Evolutionary conservation across 2,329 filamentous ascomycete genomes (phyloP), one percentile per base, ranked within the genome.

Genomic region (Plenodomus tracheiphilus): DNA sequence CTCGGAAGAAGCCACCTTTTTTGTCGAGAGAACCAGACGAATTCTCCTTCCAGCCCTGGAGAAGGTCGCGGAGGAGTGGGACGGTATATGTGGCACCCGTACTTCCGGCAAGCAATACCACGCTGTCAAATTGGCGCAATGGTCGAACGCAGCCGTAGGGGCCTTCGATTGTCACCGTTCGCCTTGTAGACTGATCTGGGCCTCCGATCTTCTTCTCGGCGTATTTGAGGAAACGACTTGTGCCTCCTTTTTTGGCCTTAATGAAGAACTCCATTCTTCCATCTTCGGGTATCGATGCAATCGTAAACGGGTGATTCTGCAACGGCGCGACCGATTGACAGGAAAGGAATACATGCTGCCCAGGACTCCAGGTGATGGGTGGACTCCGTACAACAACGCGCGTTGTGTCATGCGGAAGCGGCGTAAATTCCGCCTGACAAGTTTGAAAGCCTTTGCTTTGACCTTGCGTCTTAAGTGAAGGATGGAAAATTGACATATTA

Each of bases 241-340:
- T 84, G 10, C 75, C 79, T 11, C 81, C 82, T 28, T 71, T 75
- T 56, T 83, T 75, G 1, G 80, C 75, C 47, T 81, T 80, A 9
- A 85, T 73, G 3, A 82, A 63, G 51, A 85, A 83, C 43, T 83
- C 80, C 64, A 85, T 74, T 47, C 75, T 78, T 1, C 75, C 74
- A 58, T 85, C 82, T 34, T 74, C 73, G 0, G 81, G 79, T 11
- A 85, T 74, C 1, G 80, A 82, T 2, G 80, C 73, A 49, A 87
- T 83, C 1, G 83, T 86, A 60, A 87, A 87, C 0, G 85, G 85
- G 55, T 88, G 85, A 19, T 79, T 81, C 59, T 86, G 82, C 2
- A 87, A 68, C 1, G 82, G 83, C 16, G 77, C 75, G 32, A 85
- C 64, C 0, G 75, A 75, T 58, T 81, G 84, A 58, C 76, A 85